Conservation (phyloP, 768 basidiomycete genomes). For the Neoboletus brunneissimus region DNA sequence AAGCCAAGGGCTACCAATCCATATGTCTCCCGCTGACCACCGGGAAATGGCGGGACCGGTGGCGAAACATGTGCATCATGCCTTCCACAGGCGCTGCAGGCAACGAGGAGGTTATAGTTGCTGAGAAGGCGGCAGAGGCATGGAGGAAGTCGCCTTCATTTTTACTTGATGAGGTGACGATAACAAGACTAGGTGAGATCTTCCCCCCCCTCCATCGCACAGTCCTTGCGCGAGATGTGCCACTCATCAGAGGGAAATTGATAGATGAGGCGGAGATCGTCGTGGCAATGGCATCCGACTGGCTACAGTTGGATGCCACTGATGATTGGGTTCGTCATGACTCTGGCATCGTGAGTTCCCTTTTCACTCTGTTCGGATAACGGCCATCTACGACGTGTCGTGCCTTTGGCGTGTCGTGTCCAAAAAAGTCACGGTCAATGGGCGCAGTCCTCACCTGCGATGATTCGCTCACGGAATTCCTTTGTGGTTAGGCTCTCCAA, state of each 20-base stretch:
- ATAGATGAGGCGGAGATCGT: slow-evolving; percentile 73
- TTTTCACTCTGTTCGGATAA: slow-evolving; percentile 3
- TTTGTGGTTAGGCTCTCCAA: slow-evolving; percentile 66
- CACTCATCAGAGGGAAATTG: slow-evolving; percentile 12
- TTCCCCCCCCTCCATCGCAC: slow-evolving; percentile 9
- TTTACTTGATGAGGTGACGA: slow-evolving; percentile 78
- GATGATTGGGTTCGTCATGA: slow-evolving; percentile 96
- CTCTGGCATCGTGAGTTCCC: slow-evolving; percentile 80
- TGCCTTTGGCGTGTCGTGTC: slow-evolving; percentile 15
- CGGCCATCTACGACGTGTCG: slow-evolving; percentile 6
- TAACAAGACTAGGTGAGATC: slow-evolving; percentile 70
- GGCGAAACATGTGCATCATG: slow-evolving; percentile 85
- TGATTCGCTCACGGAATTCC: slow-evolving; percentile 13
- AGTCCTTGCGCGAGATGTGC: slow-evolving; percentile 12
- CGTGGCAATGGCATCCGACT: slow-evolving; percentile 81
- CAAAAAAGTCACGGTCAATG: slow-evolving; percentile 15
- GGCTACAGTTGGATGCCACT: slow-evolving; percentile 90
- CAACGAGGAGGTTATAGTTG: slow-evolving; percentile 40
- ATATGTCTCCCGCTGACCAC: slow-evolving; percentile 90
- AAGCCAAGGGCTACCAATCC: slow-evolving; percentile 66
- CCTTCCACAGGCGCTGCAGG: slow-evolving; percentile 39
- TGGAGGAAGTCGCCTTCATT: slow-evolving; percentile 88
- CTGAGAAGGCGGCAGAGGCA: slow-evolving; percentile 68
- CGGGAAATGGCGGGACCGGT: slow-evolving; percentile 79
- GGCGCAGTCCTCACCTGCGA: slow-evolving; percentile 15